Conservation (phyloP, 2,329 filamentous ascomycete species). For the Xylaria sp. region DNA sequence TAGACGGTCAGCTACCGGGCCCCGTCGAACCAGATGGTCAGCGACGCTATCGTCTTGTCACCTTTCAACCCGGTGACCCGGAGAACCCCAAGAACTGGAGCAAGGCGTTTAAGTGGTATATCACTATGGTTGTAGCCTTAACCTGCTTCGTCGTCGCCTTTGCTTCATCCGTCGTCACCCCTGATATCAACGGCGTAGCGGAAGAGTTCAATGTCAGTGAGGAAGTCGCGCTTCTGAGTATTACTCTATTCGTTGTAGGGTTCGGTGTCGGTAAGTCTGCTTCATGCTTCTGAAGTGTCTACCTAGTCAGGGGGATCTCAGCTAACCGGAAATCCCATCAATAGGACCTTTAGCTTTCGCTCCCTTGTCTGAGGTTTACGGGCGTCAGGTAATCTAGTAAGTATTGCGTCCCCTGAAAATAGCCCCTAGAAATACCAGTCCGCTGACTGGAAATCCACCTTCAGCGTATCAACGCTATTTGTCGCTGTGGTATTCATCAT, state of each 20-base stretch:
- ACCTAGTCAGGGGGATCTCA: neutral
- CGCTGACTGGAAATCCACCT: conserved; percentile 4
- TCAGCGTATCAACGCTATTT: conserved; percentile 68
- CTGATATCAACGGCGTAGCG: conserved; percentile 74
- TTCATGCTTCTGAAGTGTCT: neutral
- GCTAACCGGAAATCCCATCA: conserved; percentile 10
- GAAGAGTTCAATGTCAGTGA: conserved; percentile 74
- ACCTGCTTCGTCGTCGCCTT: conserved; percentile 82
- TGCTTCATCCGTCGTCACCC: conserved; percentile 79
- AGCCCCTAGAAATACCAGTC: too few species aligned
- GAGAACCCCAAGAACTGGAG: conserved; percentile 90
- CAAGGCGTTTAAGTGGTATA: conserved; percentile 82
- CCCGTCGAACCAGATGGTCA: conserved; percentile 48
- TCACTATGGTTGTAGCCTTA: conserved; percentile 83
- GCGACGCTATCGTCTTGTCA: conserved; percentile 67
- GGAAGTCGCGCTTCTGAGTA: conserved; percentile 77
- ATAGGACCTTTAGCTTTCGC: conserved; percentile 81
- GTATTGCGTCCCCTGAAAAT: neutral
- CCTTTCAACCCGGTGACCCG: conserved; percentile 76
- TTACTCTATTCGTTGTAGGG: conserved; percentile 83
- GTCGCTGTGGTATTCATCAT: conserved; percentile 83
- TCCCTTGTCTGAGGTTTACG: conserved; percentile 79
- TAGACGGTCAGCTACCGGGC: conserved; percentile 69
- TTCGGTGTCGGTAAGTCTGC: conserved; percentile 75
- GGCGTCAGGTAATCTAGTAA: conserved; percentile 75